These are phyloP conservation scores for Leccinellum albellum DNA, from an alignment of 768 basidiomycete genomes.

Conservation along the genomic window DNA sequence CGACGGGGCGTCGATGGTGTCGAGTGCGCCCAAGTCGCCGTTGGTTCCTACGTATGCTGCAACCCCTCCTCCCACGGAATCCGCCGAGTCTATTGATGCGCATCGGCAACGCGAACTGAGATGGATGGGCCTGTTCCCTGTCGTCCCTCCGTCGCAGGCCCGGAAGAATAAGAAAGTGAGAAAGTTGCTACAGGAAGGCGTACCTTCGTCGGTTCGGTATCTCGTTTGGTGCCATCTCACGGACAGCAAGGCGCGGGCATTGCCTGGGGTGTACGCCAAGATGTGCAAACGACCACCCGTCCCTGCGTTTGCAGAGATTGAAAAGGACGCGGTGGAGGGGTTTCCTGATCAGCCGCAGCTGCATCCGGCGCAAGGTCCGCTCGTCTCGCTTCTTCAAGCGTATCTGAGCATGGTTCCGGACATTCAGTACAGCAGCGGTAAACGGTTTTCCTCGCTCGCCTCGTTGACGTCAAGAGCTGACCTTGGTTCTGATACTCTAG, in stretches of 20 bases:
- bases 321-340: constrained; percentile 49
- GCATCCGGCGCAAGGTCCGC: constrained; percentile 51
- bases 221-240: constrained; percentile 80
- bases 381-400: constrained; percentile 61
- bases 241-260: constrained; percentile 67
- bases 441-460: constrained; percentile 7
- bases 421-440: constrained; percentile 63
- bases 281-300: constrained; percentile 55
- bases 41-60: constrained; percentile 8
- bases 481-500: constrained; percentile 31
- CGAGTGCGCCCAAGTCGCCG: constrained; percentile 28
- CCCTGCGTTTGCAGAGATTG: constrained; percentile 48
- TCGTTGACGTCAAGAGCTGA: neutral
- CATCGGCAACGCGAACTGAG: constrained; percentile 73
- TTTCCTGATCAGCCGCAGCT: constrained; percentile 60
- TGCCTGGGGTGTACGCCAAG: constrained; percentile 66
- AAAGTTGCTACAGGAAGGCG: constrained; percentile 69
- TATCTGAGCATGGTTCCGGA: constrained; percentile 87
- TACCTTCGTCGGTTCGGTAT: constrained; percentile 80
- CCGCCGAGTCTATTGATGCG: constrained; percentile 40
- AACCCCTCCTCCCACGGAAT: constrained; percentile 9
- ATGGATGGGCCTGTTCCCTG: constrained; percentile 66
- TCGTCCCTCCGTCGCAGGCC: constrained; percentile 56
- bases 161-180: constrained; percentile 78
- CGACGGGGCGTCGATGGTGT: constrained; percentile 42